phyloP scores from a whole-genome alignment of 805 yeast genomes.

The Spathaspora hagerdaliae region DNA sequence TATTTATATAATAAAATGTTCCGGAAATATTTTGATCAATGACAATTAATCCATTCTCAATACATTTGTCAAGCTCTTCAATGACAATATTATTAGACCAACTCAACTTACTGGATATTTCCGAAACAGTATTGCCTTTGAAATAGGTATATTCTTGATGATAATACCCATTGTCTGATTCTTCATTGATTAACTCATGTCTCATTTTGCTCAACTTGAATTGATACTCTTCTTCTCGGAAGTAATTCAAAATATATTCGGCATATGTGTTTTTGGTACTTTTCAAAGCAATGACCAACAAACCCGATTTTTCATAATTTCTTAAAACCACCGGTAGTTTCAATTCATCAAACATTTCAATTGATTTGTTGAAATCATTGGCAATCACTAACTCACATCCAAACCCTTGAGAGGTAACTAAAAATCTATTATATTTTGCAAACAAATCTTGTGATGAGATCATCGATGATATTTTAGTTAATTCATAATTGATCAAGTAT shows the following conservation, averaged over 20 bases:
- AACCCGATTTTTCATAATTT: constrained; percentile 29
- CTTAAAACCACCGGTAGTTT: constrained; percentile 51
- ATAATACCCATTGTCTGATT: constrained; percentile 12
- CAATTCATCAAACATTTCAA: constrained; percentile 51
- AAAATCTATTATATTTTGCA: constrained; percentile 38
- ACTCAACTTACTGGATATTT: constrained; percentile 46
- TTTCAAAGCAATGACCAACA: constrained; percentile 28
- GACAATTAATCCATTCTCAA: constrained; percentile 53
- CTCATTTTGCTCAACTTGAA: constrained; percentile 22
- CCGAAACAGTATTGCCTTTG: constrained; percentile 34
- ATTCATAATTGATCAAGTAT: constrained; percentile 41
- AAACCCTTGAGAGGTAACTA: constrained; percentile 34
- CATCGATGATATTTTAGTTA: constrained; percentile 32
- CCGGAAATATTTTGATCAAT: constrained; percentile 71
- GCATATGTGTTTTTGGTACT: constrained; percentile 22
- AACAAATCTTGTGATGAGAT: constrained; percentile 38
- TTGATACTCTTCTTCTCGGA: constrained; percentile 19
- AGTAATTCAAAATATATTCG: constrained; percentile 20
- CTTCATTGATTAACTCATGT: constrained; percentile 5
- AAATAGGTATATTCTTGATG: constrained; percentile 18
- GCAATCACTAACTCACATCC: constrained; percentile 70
- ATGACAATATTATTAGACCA: constrained; percentile 66
- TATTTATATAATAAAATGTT: constrained; percentile 56
- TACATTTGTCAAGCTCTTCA: constrained; percentile 60
- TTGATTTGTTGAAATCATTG: constrained; percentile 58